phyloP scores from a whole-genome alignment of 164 flowering plant genomes.

The Liriodendron chinense region DNA sequence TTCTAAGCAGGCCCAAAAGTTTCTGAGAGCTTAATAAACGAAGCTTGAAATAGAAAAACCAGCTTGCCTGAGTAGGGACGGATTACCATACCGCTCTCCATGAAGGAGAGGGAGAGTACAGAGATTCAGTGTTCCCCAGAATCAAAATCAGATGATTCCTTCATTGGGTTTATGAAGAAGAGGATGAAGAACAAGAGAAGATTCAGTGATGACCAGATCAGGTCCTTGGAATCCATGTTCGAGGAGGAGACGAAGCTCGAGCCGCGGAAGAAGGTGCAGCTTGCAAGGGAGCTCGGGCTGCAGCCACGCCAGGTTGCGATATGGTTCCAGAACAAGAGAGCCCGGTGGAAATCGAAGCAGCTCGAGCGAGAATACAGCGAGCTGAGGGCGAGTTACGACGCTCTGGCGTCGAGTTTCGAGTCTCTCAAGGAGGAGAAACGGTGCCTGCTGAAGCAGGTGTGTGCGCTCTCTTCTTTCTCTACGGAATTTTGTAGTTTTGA shows the following conservation, averaged over 20 bases:
- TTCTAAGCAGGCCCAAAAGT: background rate
- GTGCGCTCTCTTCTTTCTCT: background rate
- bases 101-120: background rate
- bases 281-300: conserved; percentile 66
- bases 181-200: conserved; percentile 15
- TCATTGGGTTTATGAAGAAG: background rate
- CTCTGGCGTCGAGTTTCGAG: conserved; percentile 38
- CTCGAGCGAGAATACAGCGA: conserved; percentile 53
- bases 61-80: background rate
- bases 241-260: conserved; percentile 65
- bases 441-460: conserved; percentile 51
- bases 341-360: conserved; percentile 80
- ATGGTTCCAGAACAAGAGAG: conserved; percentile 90
- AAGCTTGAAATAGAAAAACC: background rate
- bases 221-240: conserved; percentile 55
- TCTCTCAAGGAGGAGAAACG: conserved; percentile 52
- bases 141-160: background rate
- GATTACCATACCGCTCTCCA: background rate
- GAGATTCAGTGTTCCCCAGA: background rate
- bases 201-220: conserved; percentile 35
- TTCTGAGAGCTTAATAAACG: background rate
- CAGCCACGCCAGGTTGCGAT: conserved; percentile 82
- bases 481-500: too few species aligned
- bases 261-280: conserved; percentile 52
- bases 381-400: conserved; percentile 44